Conservation (phyloP, 1,139 yeast species). For the Arxiozyma slooffiae region DNA sequence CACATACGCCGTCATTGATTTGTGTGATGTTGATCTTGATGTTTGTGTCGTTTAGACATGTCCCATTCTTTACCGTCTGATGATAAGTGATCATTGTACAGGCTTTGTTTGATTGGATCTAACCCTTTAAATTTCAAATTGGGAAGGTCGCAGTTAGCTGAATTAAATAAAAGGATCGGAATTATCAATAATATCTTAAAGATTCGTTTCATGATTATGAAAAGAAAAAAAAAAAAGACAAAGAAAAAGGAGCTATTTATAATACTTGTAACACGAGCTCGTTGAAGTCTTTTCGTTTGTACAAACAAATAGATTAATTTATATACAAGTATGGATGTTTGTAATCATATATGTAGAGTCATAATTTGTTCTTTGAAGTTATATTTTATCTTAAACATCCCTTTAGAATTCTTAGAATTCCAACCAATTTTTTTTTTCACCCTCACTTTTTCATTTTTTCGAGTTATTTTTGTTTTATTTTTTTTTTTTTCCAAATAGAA, state of each 20-base stretch:
- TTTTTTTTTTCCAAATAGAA: no score
- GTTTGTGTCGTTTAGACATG: slow-evolving; percentile 57
- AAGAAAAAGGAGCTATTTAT: no score
- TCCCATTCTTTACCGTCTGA: slow-evolving; percentile 45
- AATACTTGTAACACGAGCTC: neutral
- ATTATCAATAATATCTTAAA: neutral
- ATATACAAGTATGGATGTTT: neutral
- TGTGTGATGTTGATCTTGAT: slow-evolving; percentile 49
- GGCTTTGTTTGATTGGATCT: neutral
- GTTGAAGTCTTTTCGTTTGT: neutral
- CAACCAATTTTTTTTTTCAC: neutral
- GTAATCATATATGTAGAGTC: no score
- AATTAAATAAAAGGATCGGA: neutral
- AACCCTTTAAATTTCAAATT: neutral
- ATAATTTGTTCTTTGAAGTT: neutral
- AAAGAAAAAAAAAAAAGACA: neutral
- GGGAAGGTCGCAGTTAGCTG: neutral
- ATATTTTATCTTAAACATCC: neutral
- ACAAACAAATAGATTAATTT: neutral
- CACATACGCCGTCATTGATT: slow-evolving; percentile 84
- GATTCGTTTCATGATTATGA: neutral
- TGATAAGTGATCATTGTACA: neutral
- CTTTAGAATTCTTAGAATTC: neutral
- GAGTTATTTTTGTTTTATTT: no score
- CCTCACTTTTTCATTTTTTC: no score